Evolutionary conservation across 176 grass and related monocot species (phyloP).

Genomic region (Cenchrus fungigraminus): DNA sequence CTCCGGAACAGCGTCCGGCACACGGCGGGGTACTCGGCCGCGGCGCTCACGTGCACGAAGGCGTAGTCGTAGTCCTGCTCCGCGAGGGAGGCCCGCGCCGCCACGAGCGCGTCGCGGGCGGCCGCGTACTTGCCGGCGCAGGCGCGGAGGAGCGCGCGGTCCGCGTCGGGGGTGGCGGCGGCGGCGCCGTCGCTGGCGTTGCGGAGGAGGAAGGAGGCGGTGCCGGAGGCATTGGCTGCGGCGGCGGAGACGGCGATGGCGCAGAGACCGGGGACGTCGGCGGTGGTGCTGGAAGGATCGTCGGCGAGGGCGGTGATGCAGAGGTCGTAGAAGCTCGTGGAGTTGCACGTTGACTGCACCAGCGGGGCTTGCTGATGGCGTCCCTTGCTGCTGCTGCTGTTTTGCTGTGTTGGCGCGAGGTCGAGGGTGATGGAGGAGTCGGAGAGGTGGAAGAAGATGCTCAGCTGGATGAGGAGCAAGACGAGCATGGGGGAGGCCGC

Average conservation of each 20-base stretch:
- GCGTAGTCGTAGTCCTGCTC: slow-evolving; percentile 74
- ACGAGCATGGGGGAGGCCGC: neutral
- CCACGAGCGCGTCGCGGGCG: slow-evolving; percentile 58
- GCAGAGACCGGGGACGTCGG: slow-evolving; percentile 69
- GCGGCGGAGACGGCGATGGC: slow-evolving; percentile 59
- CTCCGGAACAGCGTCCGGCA: slow-evolving; percentile 59
- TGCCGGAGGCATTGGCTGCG: slow-evolving; percentile 57
- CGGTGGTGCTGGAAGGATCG: slow-evolving; percentile 54
- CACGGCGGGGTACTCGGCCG: slow-evolving; percentile 77
- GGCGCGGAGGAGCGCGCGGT: slow-evolving; percentile 28
- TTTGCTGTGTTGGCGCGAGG: neutral
- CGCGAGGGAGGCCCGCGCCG: slow-evolving; percentile 46
- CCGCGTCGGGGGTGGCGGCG: neutral
- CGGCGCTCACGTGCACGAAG: slow-evolving; percentile 71
- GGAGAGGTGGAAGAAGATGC: slow-evolving; percentile 1
- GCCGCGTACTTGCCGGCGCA: slow-evolving; percentile 67
- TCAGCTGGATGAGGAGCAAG: neutral
- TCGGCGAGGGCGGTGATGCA: slow-evolving; percentile 59
- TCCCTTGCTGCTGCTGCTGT: neutral
- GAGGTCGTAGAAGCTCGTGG: slow-evolving; percentile 80
- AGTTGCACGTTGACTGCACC: slow-evolving; percentile 76
- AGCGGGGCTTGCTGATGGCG: neutral
- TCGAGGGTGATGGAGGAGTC: neutral
- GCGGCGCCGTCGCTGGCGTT: slow-evolving; percentile 22
- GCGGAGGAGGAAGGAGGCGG: slow-evolving; percentile 34